Evolutionary conservation across 2,329 filamentous ascomycete species (phyloP), one percentile per base, ranked within the genome.

Genomic region (Myriosclerotinia scirpicola): DNA sequence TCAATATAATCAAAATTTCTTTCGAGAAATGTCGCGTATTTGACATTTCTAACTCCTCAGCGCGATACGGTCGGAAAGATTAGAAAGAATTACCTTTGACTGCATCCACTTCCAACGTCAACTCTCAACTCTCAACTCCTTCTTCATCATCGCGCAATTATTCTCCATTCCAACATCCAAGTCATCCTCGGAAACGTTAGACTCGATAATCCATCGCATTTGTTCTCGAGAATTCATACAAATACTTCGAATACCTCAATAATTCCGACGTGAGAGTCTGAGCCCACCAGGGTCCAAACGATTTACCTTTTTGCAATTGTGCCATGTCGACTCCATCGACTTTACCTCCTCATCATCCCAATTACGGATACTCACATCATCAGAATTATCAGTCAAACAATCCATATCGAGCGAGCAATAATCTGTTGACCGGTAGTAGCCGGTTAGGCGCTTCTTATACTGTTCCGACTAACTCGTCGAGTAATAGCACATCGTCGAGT

Each of bases 281-380:
- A 67, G 65, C 61, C 50, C 65, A 67, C 58, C 58, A 67, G 71
- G 67, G 70, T 65, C 71, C 67, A 71, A 61, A 70, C 67, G 63
- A 65, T 70, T 68, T 26, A 59, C 58, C 61, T 30, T 26, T 26
- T 53, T 61, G 56, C 64, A 53, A 60, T 61, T 68, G 67, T 73
- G 73, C 69, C 69, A 93, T 94, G 91, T 93, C 91, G 83, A 93
- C 90, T 73, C 90, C 91, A 73, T 92, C 90, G 69, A 90, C 88
- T 72, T 83, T 91, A 76, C 87, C 88, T 77, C 86, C 85, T 75
- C 87, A 89, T 78, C 85, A 87, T 79, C 84, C 85, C 69, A 84
- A 84, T 75, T 87, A 88, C 81, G 82, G 79, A 72, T 88, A 88
- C 75, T 83, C 86, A 64, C 82, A 83, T 76, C 82, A 83, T 70